Percentiles rank a stretch among this genome's conserved stretches.
Conservation (phyloP, 2,329 filamentous ascomycete species). For the Mycosphaerella arachidis region DNA sequence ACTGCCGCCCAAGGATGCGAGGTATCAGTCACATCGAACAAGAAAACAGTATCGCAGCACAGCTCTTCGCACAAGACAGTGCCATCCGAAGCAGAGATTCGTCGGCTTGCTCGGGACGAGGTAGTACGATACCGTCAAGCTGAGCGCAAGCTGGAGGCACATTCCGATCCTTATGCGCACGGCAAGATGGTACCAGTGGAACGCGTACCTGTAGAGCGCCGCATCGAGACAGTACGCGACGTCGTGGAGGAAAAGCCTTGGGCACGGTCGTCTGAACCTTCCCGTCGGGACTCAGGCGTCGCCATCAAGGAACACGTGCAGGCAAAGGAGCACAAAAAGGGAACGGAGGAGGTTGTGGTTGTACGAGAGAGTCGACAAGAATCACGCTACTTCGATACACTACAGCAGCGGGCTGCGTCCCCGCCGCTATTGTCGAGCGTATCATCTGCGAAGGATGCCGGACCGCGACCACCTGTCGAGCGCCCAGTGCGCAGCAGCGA, state of each 20-base stretch:
- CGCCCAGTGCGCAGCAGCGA: neutral
- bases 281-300: slow-evolving; percentile 7
- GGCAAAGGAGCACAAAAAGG: neutral
- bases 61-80: neutral
- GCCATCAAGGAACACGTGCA: neutral
- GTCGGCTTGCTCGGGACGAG: slow-evolving; percentile 33
- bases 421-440: neutral
- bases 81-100: slow-evolving; percentile 22
- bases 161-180: slow-evolving; percentile 29
- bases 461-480: neutral
- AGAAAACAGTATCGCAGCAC: neutral
- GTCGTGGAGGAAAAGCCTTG: slow-evolving; percentile 12
- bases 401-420: neutral
- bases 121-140: slow-evolving; percentile 31
- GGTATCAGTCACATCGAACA: neutral
- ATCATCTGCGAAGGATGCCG: neutral
- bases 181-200: slow-evolving; percentile 26
- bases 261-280: slow-evolving; percentile 3
- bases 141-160: slow-evolving; percentile 32
- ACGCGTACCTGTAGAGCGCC: slow-evolving; percentile 21
- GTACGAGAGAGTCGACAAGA: neutral
- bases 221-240: slow-evolving; percentile 23
- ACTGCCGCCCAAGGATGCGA: neutral
- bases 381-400: neutral
- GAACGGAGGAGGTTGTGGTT: neutral